Base-by-base conservation (phyloP, 2,329 filamentous ascomycete genomes). In the Penicillium sp. region DNA sequence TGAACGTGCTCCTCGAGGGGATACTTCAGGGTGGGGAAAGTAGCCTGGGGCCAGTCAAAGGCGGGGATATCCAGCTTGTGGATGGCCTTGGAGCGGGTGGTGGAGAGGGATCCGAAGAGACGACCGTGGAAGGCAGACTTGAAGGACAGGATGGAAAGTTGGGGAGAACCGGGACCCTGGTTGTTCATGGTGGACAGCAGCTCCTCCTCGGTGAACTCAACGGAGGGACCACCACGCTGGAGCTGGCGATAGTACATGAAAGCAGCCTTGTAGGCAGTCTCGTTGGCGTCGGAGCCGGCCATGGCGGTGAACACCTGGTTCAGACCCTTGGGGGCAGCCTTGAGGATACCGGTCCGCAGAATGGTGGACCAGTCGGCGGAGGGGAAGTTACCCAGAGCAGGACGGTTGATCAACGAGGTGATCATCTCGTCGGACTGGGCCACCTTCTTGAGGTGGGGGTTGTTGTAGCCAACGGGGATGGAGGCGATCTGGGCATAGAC, bases 51-150 rank as follows among this genome's bases (percentile, higher is more conserved):
- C 91, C 91, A 96, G 81, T 96, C 89, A 67, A 96, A 96, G 66
- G 91, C 90, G 20, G 91, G 91, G 64, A 96, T 96, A 70, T 96
- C 91, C 63, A 96, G 80, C 78, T 96, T 96, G 81, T 96, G 91
- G 71, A 96, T 92, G 40, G 91, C 84, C 82, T 96, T 96, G 74
- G 88, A 92, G 69, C 91, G 88, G 12, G 91, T 96, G 51, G 91
- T 96, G 55, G 89, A 93, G 49, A 96, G 82, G 52, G 84, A 88
- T 67, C 90, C 91, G 65, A 96, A 96, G 40, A 96, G 84, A 60
- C 91, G 90, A 61, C 91, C 91, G 78, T 96, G 91, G 82, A 96
- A 96, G 56, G 81, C 90, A 30, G 87, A 86, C 76, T 86, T 90
- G 85, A 96, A 96, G 50, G 89, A 93, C 65, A 96, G 78, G 71